Percentiles rank a stretch among this genome's conserved stretches.
Conservation (phyloP, 2,329 filamentous ascomycete genomes). For the Hortaea werneckii region DNA sequence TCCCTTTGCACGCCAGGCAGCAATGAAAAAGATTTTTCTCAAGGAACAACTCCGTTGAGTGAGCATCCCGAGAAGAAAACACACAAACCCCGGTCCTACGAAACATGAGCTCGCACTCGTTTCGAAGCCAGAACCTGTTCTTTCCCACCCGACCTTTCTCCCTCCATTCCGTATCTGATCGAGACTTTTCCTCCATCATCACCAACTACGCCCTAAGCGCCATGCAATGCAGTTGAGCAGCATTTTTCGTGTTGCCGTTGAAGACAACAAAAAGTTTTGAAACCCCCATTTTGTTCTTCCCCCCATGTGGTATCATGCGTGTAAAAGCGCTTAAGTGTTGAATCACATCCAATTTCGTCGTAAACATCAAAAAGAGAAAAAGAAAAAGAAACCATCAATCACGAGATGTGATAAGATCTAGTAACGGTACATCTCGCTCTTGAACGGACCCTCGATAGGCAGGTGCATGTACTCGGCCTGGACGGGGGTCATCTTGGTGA, state of each 20-base stretch:
- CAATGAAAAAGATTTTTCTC: neutral
- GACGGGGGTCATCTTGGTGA: slow-evolving; percentile 70
- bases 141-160: no score
- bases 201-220: slow-evolving; percentile 3
- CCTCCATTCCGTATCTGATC: no score
- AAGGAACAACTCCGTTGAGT: slow-evolving; percentile 5
- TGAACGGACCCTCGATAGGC: slow-evolving; percentile 80
- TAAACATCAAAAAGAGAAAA: neutral
- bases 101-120: no score
- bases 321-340: slow-evolving; percentile 6
- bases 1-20: no score
- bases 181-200: no score
- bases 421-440: slow-evolving; percentile 82
- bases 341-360: slow-evolving; percentile 2
- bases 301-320: slow-evolving; percentile 11
- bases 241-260: slow-evolving; percentile 6
- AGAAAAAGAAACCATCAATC: no score
- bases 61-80: neutral
- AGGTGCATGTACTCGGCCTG: slow-evolving; percentile 95
- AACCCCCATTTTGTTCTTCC: no score
- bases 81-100: no score
- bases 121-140: no score
- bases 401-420: no score
- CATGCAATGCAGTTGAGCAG: slow-evolving; percentile 5
- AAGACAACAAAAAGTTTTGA: no score